Percentiles rank a stretch among this genome's conserved stretches.
phyloP scores from a whole-genome alignment of 768 basidiomycete genomes.

The Kwoniella sp. region DNA sequence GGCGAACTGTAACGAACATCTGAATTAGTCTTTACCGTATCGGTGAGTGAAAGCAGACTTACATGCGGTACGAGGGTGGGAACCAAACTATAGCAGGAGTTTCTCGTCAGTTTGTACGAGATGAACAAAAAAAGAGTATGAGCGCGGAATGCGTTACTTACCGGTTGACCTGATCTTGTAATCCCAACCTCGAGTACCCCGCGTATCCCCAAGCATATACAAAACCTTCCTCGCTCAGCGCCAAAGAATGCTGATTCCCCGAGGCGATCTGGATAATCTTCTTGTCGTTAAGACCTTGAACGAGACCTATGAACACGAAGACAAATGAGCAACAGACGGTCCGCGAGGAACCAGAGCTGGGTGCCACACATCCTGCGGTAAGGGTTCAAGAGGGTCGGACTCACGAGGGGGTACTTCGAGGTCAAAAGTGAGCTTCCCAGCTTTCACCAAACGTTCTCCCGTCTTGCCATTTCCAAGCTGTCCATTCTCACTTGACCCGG shows the following conservation, averaged over 20 bases:
- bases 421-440: conserved; percentile 81
- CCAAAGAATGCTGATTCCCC: conserved; percentile 84
- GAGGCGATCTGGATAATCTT: conserved; percentile 79
- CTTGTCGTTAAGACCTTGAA: conserved; percentile 71
- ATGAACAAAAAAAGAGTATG: too few species aligned
- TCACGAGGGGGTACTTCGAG: conserved; percentile 60
- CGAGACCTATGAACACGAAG: conserved; percentile 62
- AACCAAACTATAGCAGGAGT: conserved; percentile 58
- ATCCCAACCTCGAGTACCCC: conserved; percentile 80
- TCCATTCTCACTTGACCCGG: conserved; percentile 89
- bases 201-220: conserved; percentile 52
- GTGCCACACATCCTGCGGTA: not conserved
- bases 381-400: conserved; percentile 16
- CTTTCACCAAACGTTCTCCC: conserved; percentile 85
- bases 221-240: conserved; percentile 66
- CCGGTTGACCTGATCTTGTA: conserved; percentile 63
- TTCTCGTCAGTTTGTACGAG: not conserved
- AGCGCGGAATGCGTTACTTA: conserved; percentile 53
- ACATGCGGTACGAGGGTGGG: conserved; percentile 85
- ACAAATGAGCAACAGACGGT: not conserved
- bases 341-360: too few species aligned
- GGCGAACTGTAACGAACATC: conserved; percentile 64
- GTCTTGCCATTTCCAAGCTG: conserved; percentile 91
- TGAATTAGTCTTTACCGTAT: conserved; percentile 7
- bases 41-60: conserved; percentile 16